phyloP scores from a whole-genome alignment of 1,139 yeast species.

The Scheffersomyces titani region DNA sequence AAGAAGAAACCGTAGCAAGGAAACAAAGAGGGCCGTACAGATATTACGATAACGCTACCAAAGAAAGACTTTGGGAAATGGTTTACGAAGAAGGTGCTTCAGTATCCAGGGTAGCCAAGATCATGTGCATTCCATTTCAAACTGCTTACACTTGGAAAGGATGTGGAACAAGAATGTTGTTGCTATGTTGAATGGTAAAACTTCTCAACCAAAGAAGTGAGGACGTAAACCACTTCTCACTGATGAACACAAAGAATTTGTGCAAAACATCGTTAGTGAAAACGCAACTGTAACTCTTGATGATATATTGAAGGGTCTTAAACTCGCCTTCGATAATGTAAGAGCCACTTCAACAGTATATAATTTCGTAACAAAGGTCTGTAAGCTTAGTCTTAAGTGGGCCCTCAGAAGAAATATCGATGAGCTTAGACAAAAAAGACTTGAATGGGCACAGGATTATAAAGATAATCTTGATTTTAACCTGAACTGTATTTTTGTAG shows the following conservation, averaged over 20 bases:
- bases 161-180: not conserved
- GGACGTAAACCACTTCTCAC: constrained; percentile 1
- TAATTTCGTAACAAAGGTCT: not conserved
- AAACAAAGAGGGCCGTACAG: not conserved
- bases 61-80: not conserved
- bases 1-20: not conserved
- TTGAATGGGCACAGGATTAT: not conserved
- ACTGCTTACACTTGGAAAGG: constrained; percentile 1
- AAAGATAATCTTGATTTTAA: constrained; percentile 1
- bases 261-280: not conserved
- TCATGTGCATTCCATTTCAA: not conserved
- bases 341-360: not conserved
- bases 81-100: not conserved
- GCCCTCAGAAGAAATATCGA: not conserved
- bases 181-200: not conserved
- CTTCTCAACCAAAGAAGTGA: not conserved
- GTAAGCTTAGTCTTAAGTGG: not conserved
- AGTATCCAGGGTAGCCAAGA: not conserved
- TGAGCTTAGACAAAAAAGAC: constrained; percentile 1
- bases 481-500: constrained; percentile 4
- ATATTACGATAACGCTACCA: not conserved
- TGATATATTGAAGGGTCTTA: not conserved
- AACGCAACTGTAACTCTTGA: not conserved
- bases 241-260: constrained; percentile 1
- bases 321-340: not conserved